Conservation (phyloP, 2,329 filamentous ascomycete species). For the Dactylonectria estremocensis region DNA sequence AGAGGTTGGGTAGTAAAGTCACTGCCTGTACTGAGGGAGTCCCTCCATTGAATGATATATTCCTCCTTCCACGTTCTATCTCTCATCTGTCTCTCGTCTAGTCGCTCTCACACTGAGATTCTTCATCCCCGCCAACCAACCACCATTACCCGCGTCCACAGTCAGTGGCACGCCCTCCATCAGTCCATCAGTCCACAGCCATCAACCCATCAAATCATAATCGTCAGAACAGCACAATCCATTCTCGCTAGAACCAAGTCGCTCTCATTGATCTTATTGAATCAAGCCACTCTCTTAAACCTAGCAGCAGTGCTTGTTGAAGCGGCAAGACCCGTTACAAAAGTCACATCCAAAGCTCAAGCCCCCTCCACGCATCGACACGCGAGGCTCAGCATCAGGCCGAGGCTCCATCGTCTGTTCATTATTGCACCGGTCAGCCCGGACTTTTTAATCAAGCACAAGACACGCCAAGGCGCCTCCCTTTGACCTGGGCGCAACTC, state of each 20-base stretch:
- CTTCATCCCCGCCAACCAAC: background rate
- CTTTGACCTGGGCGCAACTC: background rate
- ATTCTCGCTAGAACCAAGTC: background rate
- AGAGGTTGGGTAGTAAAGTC: background rate
- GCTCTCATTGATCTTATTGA: background rate
- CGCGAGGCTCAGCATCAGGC: slow-evolving; percentile 44
- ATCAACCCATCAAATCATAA: slow-evolving; percentile 3
- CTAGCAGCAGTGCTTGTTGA: slow-evolving; percentile 51
- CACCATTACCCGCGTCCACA: background rate
- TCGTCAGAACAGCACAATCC: background rate
- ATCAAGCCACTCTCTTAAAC: background rate
- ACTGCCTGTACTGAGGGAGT: background rate
- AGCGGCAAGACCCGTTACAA: slow-evolving; percentile 49
- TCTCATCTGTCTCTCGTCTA: background rate
- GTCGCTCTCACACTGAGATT: background rate
- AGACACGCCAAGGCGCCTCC: background rate
- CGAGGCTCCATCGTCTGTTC: slow-evolving; percentile 41
- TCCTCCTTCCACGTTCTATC: background rate
- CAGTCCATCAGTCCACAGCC: background rate
- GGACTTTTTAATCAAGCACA: too few relatives aligned
- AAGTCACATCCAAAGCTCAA: slow-evolving; percentile 48
- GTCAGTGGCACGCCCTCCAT: background rate
- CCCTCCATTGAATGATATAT: background rate
- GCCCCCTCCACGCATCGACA: slow-evolving; percentile 48
- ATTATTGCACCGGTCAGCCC: slow-evolving; percentile 2